Conservation (phyloP, 2,329 filamentous ascomycete species). For the Nectriaceae sp. region DNA sequence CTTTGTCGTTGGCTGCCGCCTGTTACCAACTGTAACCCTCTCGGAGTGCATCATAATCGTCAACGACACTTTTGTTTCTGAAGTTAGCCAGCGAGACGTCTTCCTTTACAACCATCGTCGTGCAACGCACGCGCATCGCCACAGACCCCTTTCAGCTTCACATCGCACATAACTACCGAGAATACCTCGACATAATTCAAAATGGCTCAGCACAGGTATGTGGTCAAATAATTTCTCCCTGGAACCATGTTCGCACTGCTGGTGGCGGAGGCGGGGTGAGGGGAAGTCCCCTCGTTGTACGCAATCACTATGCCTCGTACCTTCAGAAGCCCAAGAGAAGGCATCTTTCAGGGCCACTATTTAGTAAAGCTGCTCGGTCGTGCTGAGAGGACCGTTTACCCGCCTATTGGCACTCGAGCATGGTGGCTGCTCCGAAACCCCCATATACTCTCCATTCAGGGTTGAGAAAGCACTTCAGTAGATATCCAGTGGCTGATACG, state of each 20-base stretch:
- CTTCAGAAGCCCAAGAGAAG: constrained; percentile 2
- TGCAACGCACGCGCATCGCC: constrained; percentile 4
- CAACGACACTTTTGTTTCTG: constrained; percentile 2
- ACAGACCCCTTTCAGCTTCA: constrained; percentile 6
- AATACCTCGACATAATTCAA: too few species aligned
- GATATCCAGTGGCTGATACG: too few species aligned
- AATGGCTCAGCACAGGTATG: constrained; percentile 39
- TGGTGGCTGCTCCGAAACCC: neutral
- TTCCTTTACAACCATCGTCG: neutral
- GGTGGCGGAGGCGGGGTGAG: constrained; percentile 19
- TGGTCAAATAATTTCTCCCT: constrained; percentile 6
- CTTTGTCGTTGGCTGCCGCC: neutral
- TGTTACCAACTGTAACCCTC: constrained; percentile 2
- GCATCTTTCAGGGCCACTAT: neutral
- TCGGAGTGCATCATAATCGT: constrained; percentile 2
- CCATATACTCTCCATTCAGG: neutral
- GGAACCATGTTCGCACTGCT: constrained; percentile 9
- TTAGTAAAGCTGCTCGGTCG: neutral
- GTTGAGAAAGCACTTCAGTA: constrained; percentile 19
- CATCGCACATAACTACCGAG: too few species aligned
- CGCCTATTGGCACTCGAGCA: neutral
- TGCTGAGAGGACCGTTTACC: neutral
- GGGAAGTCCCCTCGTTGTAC: constrained; percentile 2
- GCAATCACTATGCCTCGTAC: constrained; percentile 3
- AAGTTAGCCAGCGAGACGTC: neutral